Base-by-base conservation (phyloP, 176 grass and related monocot genomes). In the Musa troglodytarum region DNA sequence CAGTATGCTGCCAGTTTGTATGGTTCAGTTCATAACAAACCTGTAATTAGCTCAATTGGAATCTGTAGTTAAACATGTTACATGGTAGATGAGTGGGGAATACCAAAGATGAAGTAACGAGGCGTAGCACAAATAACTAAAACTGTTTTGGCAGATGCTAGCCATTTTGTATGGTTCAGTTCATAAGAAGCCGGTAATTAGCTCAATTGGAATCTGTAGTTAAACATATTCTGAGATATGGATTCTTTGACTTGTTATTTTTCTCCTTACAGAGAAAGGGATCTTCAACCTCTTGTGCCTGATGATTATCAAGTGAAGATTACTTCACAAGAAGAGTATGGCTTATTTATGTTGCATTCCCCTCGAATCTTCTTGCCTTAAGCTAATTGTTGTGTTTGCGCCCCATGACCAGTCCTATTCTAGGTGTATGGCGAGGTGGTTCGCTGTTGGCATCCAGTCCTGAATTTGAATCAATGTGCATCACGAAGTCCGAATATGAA, bases 401-500 rank as follows among this genome's bases (percentile, higher is more conserved):
- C n/a, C 79, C 50, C 68, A 55, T 51, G 2, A 72, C 2, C 77
- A 96, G 93, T 68, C 90, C 90, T 5, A 89, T 97, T 70, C 78
- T 98, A 16, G 94, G 94, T 59, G 83, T 78, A 25, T 98, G 94
- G 94, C 89, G 86, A 79, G 94, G 94, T 67, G 94, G 94, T 62
- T 98, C 94, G 23, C 49, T 98, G 51, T 77, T 98, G 74, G 90
- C 87, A 2, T 87, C 90, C 28, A 87, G 88, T 61, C 94, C 90
- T 69, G 90, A 93, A 78, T 98, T 91, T 6, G 78, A 84, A 79
- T 91, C 86, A 55, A 89, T 98, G 90, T 93, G 90, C 10, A 65
- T 89, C 23, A 93, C 88, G 0, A 98, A 93, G 75, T 76, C 80
- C 10, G 94, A 98, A 79, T 98, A 98, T 9, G 94, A 98, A 81